Percentiles rank a stretch among this genome's conserved stretches.
Conservation (phyloP, 768 basidiomycete species). For the Tylopilus subfusipes region DNA sequence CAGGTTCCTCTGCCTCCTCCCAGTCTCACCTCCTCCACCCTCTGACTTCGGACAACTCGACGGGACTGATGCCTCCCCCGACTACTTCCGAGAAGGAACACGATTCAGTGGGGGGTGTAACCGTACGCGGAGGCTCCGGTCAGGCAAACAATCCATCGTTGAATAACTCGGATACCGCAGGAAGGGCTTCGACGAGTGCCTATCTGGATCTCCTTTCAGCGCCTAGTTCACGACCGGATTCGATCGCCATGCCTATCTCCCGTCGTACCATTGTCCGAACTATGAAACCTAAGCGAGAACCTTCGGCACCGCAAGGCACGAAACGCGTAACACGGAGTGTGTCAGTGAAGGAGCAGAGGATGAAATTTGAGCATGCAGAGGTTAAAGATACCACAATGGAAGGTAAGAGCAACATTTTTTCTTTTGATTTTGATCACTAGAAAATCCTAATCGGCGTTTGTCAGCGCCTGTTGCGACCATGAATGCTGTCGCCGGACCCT, state of each 20-base stretch:
- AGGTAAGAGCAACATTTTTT: not conserved
- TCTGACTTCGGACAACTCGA: not conserved
- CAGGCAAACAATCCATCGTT: not conserved
- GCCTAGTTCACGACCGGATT: not conserved
- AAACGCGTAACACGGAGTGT: conserved; percentile 29
- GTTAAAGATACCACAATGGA: not conserved
- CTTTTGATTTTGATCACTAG: not conserved
- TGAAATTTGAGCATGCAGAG: conserved; percentile 1
- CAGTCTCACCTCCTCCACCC: conserved; percentile 1
- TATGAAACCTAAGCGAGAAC: conserved; percentile 19
- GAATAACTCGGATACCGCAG: not conserved
- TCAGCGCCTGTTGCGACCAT: not conserved
- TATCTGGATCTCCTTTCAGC: not conserved
- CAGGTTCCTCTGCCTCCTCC: not conserved
- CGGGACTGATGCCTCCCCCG: conserved; percentile 3
- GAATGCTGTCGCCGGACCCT: not conserved
- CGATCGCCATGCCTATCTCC: not conserved
- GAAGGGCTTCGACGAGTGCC: not conserved
- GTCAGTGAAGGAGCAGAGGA: conserved; percentile 24
- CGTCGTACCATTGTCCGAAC: conserved; percentile 1
- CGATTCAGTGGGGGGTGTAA: not conserved
- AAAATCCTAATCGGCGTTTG: conserved; percentile 3
- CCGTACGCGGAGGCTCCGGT: not conserved
- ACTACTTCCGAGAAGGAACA: not conserved
- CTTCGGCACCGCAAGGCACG: conserved; percentile 6